Evolutionary conservation across 208 protist genomes (phyloP).

Genomic region (Trypanosomatidae sp.): DNA sequence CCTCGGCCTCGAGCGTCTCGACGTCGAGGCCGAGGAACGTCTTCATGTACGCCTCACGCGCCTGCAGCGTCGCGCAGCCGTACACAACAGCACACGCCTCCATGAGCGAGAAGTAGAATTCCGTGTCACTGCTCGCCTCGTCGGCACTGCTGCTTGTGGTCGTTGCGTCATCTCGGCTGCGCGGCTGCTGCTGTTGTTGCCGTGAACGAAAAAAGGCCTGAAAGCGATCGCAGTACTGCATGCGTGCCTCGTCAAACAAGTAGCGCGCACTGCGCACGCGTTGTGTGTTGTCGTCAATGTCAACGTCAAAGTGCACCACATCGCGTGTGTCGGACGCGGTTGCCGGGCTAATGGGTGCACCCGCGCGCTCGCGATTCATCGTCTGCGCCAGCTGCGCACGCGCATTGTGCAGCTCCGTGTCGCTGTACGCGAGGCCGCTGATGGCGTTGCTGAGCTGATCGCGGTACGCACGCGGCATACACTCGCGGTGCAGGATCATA

Average conservation of each 20-base stretch:
- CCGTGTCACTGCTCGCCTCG: slow-evolving; percentile 12
- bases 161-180: not conserved
- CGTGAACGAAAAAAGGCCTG: slow-evolving; percentile 46
- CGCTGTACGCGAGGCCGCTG: slow-evolving; percentile 52
- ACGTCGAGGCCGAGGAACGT: slow-evolving; percentile 52
- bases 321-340: slow-evolving; percentile 18
- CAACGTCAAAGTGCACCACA: slow-evolving; percentile 41
- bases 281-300: slow-evolving; percentile 46
- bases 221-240: slow-evolving; percentile 81
- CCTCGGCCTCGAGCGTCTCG: slow-evolving; percentile 45
- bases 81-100: slow-evolving; percentile 77
- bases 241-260: slow-evolving; percentile 64
- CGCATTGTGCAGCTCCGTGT: slow-evolving; percentile 45
- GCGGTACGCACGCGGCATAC: slow-evolving; percentile 45
- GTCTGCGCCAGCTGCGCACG: slow-evolving; percentile 39
- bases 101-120: slow-evolving; percentile 77
- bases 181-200: slow-evolving; percentile 11
- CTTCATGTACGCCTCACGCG: slow-evolving; percentile 50
- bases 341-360: slow-evolving; percentile 23
- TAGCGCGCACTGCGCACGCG: slow-evolving; percentile 63
- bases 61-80: slow-evolving; percentile 47
- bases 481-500: slow-evolving; percentile 83
- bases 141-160: not conserved
- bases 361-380: slow-evolving; percentile 71
- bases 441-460: slow-evolving; percentile 43